phyloP scores from a whole-genome alignment of 768 basidiomycete species.

The Royoungia palumana region DNA sequence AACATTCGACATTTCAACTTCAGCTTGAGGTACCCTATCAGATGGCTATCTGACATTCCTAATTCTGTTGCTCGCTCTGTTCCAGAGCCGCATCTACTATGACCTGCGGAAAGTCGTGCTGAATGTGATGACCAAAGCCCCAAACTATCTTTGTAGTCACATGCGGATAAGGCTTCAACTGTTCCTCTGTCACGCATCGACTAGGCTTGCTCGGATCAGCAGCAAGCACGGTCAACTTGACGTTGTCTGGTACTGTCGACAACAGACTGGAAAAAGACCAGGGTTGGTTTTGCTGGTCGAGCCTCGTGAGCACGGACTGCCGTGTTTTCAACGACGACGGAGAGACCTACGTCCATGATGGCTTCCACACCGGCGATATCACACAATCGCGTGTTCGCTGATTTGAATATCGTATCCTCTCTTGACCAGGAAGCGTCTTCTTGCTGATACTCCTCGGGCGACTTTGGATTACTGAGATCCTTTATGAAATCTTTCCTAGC shows the following conservation, averaged over 20 bases:
- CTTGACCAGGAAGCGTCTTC: not conserved
- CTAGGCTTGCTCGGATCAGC: conserved; percentile 1
- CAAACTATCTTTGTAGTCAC: not conserved
- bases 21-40: too few relatives aligned
- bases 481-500: not conserved
- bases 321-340: not conserved
- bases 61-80: not conserved
- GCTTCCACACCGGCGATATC: conserved; percentile 8
- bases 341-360: conserved; percentile 10
- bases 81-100: conserved; percentile 7
- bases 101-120: conserved; percentile 13
- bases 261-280: conserved; percentile 12
- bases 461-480: not conserved
- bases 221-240: conserved; percentile 1
- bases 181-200: not conserved
- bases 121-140: conserved; percentile 14
- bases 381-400: not conserved
- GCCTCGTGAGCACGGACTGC: not conserved
- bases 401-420: conserved; percentile 1
- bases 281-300: conserved; percentile 18
- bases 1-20: too few relatives aligned
- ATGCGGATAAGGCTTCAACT: not conserved
- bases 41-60: too few relatives aligned
- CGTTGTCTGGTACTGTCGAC: not conserved
- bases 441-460: not conserved